Evolutionary conservation across 495 filamentous ascomycete genomes (phyloP), one percentile per base, ranked within the genome.

Genomic region (Daldinia caldariorum): DNA sequence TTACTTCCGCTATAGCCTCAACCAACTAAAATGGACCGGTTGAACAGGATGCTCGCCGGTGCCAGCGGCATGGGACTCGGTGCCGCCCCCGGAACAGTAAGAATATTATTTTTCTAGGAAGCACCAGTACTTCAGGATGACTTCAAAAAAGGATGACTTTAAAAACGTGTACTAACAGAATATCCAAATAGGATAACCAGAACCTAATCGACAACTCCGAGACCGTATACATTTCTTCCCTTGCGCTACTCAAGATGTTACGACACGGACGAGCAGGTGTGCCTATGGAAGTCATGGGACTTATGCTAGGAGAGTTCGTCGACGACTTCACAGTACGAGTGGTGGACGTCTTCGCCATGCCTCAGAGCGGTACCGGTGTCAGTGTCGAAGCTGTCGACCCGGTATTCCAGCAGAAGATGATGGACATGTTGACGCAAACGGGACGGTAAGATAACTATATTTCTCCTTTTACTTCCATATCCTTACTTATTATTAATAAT

Each of bases 381-480:
- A 97, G 93, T 81, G 95, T 99, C 70, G 95, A 99, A 78, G 95
- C 95, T 53, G 96, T 99, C 67, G 95, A 99, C 79, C 92, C 93
- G 26, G 96, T 98, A 13, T 99, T 99, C 79, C 95, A 99, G 83
- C 96, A 91, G 70, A 98, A 97, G 84, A 99, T 99, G 95, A 98
- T 99, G 96, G 95, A 99, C 79, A 97, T 98, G 94, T 85, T 99
- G 70, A 86, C 91, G 74, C 95, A 99, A 83, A 99, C 95, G 14
- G 95, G 94, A 80, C 88, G 94, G 94, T 97, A 86, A 66, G 90
- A 60, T 6, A 1, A 9, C 35, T 20, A 13, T 41, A 0, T 20
- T 6, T n/a, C 49, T 45, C 18, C 54, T 51, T 22, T 5, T 29
- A 0, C 7, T 45, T 6, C 29, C 18, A 12, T 67, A 0, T 1